A percentile compares a stretch with the other conserved stretches of the same genome.
These are phyloP conservation scores for Phytophthora quininea DNA, from an alignment of 352 stramenopile genomes.

Conservation along the genomic window DNA sequence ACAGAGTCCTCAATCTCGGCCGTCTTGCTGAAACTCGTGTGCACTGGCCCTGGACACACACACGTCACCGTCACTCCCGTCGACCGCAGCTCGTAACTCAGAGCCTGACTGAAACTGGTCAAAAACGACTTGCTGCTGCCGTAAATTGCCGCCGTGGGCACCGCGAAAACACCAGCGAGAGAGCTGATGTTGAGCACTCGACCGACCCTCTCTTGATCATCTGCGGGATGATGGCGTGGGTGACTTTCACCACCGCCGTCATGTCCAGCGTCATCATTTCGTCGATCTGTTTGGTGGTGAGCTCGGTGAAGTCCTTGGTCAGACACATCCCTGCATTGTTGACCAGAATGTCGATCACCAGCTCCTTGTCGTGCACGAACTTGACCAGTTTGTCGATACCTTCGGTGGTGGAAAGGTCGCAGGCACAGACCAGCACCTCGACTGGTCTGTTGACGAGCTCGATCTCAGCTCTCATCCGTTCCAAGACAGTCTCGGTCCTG, in stretches of 20 bases:
- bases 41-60: slow-evolving; percentile 67
- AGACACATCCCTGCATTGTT: slow-evolving; percentile 75
- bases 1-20: slow-evolving; percentile 41
- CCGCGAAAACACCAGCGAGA: slow-evolving; percentile 47
- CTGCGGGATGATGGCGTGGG: slow-evolving; percentile 63
- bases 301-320: slow-evolving; percentile 48
- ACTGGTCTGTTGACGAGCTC: slow-evolving; percentile 72
- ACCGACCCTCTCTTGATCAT: slow-evolving; percentile 76
- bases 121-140: slow-evolving; percentile 80
- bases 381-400: slow-evolving; percentile 64
- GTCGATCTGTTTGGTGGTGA: slow-evolving; percentile 52
- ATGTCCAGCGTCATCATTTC: slow-evolving; percentile 77
- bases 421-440: slow-evolving; percentile 62
- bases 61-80: slow-evolving; percentile 84
- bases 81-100: slow-evolving; percentile 82
- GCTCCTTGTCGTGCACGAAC: slow-evolving; percentile 60
- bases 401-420: slow-evolving; percentile 55
- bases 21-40: slow-evolving; percentile 74
- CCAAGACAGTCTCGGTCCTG: slow-evolving; percentile 59
- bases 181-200: slow-evolving; percentile 87
- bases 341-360: slow-evolving; percentile 84
- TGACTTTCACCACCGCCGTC: slow-evolving; percentile 64
- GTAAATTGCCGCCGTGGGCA: slow-evolving; percentile 80
- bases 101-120: slow-evolving; percentile 72
- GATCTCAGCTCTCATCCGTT: slow-evolving; percentile 77